A percentile compares a stretch with the other conserved stretches of the same genome.
Evolutionary conservation across 768 basidiomycete species (phyloP).

Genomic region (Mycena epipterygia): DNA sequence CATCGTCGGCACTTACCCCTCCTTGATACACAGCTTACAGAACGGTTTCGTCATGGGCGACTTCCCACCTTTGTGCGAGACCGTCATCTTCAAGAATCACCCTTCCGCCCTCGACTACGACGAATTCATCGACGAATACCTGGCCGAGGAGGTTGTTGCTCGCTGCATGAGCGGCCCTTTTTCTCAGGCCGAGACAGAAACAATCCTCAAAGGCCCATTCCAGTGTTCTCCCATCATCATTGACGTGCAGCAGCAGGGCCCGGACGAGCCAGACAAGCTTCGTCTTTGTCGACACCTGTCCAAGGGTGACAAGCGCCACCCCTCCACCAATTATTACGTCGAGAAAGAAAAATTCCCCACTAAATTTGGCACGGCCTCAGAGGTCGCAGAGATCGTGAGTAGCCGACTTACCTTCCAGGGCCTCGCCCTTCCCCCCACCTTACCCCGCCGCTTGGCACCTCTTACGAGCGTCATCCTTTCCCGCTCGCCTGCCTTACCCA

Average conservation of each 20-base stretch:
- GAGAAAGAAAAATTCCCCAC: conserved; percentile 38
- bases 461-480: too few relatives aligned
- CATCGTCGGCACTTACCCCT: conserved; percentile 29
- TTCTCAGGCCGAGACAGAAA: conserved; percentile 24
- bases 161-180: conserved; percentile 46
- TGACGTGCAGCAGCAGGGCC: conserved; percentile 40
- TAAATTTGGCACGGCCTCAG: conserved; percentile 22
- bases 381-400: conserved; percentile 33
- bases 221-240: conserved; percentile 26
- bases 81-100: conserved; percentile 42
- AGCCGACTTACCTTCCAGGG: background rate
- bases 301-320: conserved; percentile 7
- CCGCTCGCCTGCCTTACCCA: background rate
- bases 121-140: conserved; percentile 36
- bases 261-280: conserved; percentile 31
- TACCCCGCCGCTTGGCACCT: too few relatives aligned
- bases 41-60: conserved; percentile 21
- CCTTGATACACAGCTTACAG: conserved; percentile 30
- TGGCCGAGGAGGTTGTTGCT: conserved; percentile 35
- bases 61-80: background rate
- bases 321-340: conserved; percentile 32
- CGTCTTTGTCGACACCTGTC: conserved; percentile 37
- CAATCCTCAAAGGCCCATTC: conserved; percentile 38
- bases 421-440: too few relatives aligned
- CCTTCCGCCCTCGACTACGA: conserved; percentile 21